Evolutionary conservation across 2,329 filamentous ascomycete species (phyloP).

Genomic region (Monilinia fructicola): DNA sequence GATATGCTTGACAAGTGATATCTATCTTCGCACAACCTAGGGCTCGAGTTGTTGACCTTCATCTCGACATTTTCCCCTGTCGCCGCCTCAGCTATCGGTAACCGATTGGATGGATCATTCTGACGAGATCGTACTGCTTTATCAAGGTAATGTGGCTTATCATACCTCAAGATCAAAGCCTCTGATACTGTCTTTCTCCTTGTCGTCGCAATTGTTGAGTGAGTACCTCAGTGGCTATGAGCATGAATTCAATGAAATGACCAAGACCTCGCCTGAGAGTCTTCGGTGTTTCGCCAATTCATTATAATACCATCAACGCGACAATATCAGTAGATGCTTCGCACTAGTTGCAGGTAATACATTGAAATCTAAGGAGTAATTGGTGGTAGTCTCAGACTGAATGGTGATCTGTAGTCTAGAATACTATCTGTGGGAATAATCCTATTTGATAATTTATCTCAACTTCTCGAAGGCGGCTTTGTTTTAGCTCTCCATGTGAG

Average conservation of each 20-base stretch:
- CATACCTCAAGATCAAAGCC: too few relatives aligned
- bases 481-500: too few relatives aligned
- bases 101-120: too few relatives aligned
- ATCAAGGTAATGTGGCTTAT: too few relatives aligned
- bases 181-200: too few relatives aligned
- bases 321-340: not conserved
- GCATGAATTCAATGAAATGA: too few relatives aligned
- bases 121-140: too few relatives aligned
- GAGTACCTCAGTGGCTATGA: too few relatives aligned
- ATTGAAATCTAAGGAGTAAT: not conserved
- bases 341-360: not conserved
- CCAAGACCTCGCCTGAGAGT: too few relatives aligned
- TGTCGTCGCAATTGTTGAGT: too few relatives aligned
- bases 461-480: not conserved
- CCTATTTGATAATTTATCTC: not conserved
- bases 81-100: too few relatives aligned
- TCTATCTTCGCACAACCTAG: not conserved
- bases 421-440: not conserved
- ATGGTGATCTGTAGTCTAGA: not conserved
- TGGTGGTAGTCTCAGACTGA: not conserved
- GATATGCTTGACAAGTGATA: not conserved
- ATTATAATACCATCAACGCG: not conserved
- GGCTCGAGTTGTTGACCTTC: not conserved
- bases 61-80: too few relatives aligned
- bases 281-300: not conserved